Conservation (phyloP, 345 rosid species). For the Rhizophora apiculata region DNA sequence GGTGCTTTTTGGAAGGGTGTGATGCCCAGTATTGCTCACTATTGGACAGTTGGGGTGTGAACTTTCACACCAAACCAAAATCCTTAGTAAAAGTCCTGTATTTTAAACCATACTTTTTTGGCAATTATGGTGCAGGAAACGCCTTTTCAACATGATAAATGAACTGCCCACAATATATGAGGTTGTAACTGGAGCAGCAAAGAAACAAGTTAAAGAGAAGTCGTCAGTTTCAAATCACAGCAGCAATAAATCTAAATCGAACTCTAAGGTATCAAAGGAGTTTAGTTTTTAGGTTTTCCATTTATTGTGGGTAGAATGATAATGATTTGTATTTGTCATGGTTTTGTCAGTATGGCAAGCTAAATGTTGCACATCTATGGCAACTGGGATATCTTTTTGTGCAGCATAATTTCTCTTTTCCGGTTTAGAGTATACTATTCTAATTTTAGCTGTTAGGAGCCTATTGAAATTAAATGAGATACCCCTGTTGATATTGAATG, state of each 20-base stretch:
- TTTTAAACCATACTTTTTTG: not conserved
- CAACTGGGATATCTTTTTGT: too few species aligned
- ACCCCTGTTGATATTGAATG: too few species aligned
- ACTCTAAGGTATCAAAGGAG: slow-evolving; percentile 5
- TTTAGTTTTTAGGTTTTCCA: not conserved
- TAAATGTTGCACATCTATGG: not conserved
- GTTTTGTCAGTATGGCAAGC: not conserved
- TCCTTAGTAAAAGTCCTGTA: not conserved
- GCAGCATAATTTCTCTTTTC: too few species aligned
- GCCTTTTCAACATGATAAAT: slow-evolving; percentile 21
- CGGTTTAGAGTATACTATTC: too few species aligned
- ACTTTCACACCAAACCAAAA: too few species aligned
- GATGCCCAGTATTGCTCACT: too few species aligned
- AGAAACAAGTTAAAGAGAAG: slow-evolving; percentile 21
- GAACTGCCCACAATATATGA: slow-evolving; percentile 20
- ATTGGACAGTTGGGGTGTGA: too few species aligned
- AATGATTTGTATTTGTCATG: not conserved
- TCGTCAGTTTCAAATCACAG: slow-evolving; percentile 12
- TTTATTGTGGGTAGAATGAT: not conserved
- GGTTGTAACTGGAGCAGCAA: slow-evolving; percentile 16
- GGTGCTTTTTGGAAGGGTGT: too few species aligned
- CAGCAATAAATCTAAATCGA: slow-evolving; percentile 18
- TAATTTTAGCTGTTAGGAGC: too few species aligned
- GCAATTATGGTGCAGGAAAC: slow-evolving; percentile 13
- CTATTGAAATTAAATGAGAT: too few species aligned